phyloP scores from a whole-genome alignment of 2,329 filamentous ascomycete species.

The Fusarium sp. region DNA sequence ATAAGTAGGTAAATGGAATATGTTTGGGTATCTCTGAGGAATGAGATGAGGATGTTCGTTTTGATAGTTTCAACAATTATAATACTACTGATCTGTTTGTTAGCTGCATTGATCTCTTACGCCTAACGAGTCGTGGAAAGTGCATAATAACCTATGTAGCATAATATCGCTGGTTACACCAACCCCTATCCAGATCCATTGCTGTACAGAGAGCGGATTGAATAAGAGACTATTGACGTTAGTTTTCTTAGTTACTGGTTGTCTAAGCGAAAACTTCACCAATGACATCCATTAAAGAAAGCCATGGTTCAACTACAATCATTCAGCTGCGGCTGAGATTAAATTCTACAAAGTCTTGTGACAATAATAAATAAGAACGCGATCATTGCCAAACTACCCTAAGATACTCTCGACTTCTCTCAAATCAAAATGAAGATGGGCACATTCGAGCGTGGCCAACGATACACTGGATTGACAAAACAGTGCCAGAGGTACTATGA shows the following conservation, averaged over 20 bases:
- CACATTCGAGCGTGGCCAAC: neutral
- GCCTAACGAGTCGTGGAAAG: no score
- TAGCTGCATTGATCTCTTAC: neutral
- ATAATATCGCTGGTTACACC: neutral
- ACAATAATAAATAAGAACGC: neutral
- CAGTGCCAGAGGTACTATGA: neutral
- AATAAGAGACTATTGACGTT: neutral
- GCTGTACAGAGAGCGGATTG: neutral
- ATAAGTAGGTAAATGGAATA: fast-evolving
- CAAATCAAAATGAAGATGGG: neutral
- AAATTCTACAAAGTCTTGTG: neutral
- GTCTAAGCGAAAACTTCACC: neutral
- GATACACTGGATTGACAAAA: neutral
- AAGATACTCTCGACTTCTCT: no score
- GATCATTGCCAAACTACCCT: no score
- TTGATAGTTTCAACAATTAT: neutral
- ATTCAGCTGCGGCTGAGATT: neutral
- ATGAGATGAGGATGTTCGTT: neutral
- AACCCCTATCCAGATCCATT: neutral
- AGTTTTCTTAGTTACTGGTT: neutral
- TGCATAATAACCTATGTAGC: neutral
- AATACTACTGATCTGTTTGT: neutral
- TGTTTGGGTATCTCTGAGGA: neutral
- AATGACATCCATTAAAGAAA: neutral
- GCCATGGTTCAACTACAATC: neutral